These are phyloP conservation scores for Ophiostoma piceae DNA, from an alignment of 2,329 filamentous ascomycete species.

Conservation along the genomic window DNA sequence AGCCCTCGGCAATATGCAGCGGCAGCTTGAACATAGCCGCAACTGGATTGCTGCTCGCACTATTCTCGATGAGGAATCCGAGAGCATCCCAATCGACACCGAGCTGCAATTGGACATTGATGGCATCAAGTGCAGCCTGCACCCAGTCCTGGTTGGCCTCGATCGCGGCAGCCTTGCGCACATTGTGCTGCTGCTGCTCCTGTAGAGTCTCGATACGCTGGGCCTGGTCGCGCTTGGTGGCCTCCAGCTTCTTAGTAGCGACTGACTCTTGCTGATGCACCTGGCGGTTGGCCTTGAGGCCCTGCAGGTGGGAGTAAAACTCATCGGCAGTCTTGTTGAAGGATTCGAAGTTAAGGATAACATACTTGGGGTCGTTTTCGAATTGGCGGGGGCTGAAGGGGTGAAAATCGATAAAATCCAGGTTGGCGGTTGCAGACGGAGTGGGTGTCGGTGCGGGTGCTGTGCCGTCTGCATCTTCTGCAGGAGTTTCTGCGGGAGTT, in stretches of 20 bases:
- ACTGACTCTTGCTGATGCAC: slow-evolving; percentile 74
- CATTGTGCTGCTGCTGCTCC: slow-evolving; percentile 72
- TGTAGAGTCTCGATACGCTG: slow-evolving; percentile 81
- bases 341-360: slow-evolving; percentile 69
- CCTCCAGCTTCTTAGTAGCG: slow-evolving; percentile 78
- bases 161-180: slow-evolving; percentile 83
- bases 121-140: slow-evolving; percentile 84
- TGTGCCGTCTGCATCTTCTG: slow-evolving; percentile 15
- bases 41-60: slow-evolving; percentile 78
- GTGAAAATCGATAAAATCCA: slow-evolving; percentile 92
- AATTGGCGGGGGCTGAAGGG: slow-evolving; percentile 84
- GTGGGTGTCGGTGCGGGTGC: slow-evolving; percentile 3
- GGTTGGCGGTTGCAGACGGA: slow-evolving; percentile 23
- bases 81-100: slow-evolving; percentile 98
- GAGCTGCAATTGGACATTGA: slow-evolving; percentile 85
- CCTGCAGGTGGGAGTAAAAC: slow-evolving; percentile 94
- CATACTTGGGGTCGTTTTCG: slow-evolving; percentile 57
- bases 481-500: background rate
- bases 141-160: slow-evolving; percentile 86
- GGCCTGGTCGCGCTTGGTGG: slow-evolving; percentile 75
- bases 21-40: slow-evolving; percentile 82
- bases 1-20: slow-evolving; percentile 84
- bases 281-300: slow-evolving; percentile 81
- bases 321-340: slow-evolving; percentile 95
- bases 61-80: slow-evolving; percentile 77